These are phyloP conservation scores for Cordyceps pruinosa DNA, from an alignment of 2,329 filamentous ascomycete species.

Conservation along the genomic window DNA sequence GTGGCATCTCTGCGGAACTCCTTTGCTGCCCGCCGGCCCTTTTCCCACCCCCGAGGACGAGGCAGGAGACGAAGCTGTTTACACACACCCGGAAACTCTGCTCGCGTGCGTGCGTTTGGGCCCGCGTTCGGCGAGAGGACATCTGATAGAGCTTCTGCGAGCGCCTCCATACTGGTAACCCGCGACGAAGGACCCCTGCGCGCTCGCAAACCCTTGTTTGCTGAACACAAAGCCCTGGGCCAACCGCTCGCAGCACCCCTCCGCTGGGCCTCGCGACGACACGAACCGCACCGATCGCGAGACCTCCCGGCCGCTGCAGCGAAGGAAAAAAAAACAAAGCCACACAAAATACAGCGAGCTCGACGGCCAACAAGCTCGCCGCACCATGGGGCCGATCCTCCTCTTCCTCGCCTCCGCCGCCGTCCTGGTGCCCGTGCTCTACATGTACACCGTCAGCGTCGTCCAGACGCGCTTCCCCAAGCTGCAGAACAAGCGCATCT, in stretches of 20 bases:
- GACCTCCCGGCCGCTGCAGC: background rate
- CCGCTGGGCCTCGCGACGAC: background rate
- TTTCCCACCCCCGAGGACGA: no score
- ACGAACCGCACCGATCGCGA: background rate
- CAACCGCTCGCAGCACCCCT: no score
- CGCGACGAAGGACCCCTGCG: no score
- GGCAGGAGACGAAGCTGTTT: background rate
- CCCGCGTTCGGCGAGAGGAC: background rate
- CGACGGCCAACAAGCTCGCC: background rate
- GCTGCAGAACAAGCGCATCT: conserved; percentile 76
- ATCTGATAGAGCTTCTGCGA: no score
- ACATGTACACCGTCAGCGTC: conserved; percentile 44
- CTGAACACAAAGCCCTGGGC: background rate
- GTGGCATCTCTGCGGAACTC: conserved; percentile 22
- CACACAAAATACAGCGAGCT: background rate
- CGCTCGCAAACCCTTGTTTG: background rate
- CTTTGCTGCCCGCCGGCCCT: background rate
- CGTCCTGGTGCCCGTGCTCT: conserved; percentile 42
- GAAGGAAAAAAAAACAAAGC: background rate
- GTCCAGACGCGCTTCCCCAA: conserved; percentile 52
- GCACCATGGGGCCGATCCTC: conserved; percentile 15
- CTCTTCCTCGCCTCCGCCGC: conserved; percentile 26
- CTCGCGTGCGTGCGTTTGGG: background rate
- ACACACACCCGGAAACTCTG: background rate
- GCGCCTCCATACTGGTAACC: background rate